These are phyloP conservation scores for Articulospora tetracladia DNA, from an alignment of 495 filamentous ascomycete genomes.

Conservation along the genomic window DNA sequence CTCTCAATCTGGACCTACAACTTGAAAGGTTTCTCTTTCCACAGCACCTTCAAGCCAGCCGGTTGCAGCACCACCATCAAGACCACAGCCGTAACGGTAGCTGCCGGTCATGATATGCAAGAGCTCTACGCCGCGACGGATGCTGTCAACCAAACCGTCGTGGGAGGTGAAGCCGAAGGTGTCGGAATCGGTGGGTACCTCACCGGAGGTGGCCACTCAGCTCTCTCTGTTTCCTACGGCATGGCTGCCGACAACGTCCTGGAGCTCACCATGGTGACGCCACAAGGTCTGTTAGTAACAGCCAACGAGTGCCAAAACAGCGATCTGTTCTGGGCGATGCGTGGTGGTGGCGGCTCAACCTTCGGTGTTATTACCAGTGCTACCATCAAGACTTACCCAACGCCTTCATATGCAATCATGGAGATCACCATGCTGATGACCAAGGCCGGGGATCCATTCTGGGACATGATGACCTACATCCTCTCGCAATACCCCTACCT, in stretches of 20 bases:
- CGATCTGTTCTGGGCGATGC: slow-evolving; percentile 66
- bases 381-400: slow-evolving; percentile 9
- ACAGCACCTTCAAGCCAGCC: background rate
- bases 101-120: slow-evolving; percentile 52
- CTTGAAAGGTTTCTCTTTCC: slow-evolving; percentile 13
- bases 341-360: slow-evolving; percentile 40
- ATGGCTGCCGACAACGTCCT: slow-evolving; percentile 60
- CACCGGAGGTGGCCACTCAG: slow-evolving; percentile 57
- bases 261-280: slow-evolving; percentile 55
- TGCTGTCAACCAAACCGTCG: slow-evolving; percentile 42
- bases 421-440: background rate
- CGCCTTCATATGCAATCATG: background rate
- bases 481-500: slow-evolving; percentile 3
- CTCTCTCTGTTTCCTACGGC: slow-evolving; percentile 49
- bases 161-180: slow-evolving; percentile 39
- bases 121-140: slow-evolving; percentile 47
- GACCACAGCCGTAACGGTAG: slow-evolving; percentile 32
- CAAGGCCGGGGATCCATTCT: background rate
- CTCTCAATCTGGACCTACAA: slow-evolving; percentile 8
- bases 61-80: background rate
- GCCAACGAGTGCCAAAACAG: slow-evolving; percentile 49
- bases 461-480: background rate
- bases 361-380: slow-evolving; percentile 16
- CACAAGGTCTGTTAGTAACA: slow-evolving; percentile 44
- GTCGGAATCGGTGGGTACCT: slow-evolving; percentile 47